Percentiles rank a stretch among this genome's conserved stretches.
Evolutionary conservation across 169 alveolate species (phyloP).

Genomic region (Plasmodium vivax): DNA sequence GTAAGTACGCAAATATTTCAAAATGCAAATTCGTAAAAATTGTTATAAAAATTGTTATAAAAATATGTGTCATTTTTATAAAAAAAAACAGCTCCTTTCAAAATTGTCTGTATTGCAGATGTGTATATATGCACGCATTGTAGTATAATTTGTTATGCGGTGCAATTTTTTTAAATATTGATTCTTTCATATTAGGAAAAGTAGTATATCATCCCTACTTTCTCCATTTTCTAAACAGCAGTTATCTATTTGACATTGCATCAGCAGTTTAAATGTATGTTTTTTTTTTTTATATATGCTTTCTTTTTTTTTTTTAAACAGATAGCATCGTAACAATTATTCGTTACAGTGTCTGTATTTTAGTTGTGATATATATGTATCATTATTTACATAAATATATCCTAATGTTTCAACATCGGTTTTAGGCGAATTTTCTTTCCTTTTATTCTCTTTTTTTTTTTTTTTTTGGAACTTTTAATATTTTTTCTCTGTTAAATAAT

Average conservation of each 20-base stretch:
- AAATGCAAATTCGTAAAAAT: neutral
- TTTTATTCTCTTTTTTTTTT: neutral
- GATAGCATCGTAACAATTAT: neutral
- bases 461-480: neutral
- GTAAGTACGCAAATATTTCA: neutral
- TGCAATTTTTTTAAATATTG: neutral
- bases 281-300: neutral
- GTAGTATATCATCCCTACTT: neutral
- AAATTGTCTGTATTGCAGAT: neutral
- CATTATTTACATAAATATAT: neutral
- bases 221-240: neutral
- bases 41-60: neutral
- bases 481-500: neutral
- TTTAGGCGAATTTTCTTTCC: neutral
- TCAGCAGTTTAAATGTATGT: neutral
- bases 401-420: neutral
- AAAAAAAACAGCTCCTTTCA: neutral
- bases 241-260: neutral
- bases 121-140: neutral
- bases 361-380: neutral
- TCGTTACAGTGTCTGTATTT: neutral
- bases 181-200: neutral
- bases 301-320: neutral
- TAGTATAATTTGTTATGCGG: neutral
- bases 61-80: neutral